A percentile compares a stretch with the other conserved stretches of the same genome.
These are phyloP conservation scores for Sporodiniella umbellata DNA, from an alignment of 371 early-diverging fungal genomes.

Conservation along the genomic window DNA sequence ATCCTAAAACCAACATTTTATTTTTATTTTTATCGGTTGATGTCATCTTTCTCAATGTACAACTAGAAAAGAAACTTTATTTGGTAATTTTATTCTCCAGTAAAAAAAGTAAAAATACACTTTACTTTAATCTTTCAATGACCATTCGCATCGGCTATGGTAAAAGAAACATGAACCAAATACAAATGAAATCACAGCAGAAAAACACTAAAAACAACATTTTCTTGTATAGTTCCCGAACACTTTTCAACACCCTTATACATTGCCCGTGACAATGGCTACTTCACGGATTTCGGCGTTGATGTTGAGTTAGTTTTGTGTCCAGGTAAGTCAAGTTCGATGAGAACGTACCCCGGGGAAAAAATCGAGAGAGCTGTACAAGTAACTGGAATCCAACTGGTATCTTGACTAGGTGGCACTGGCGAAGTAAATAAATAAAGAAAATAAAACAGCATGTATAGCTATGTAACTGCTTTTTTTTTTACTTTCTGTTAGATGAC, in stretches of 20 bases:
- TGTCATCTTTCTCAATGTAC: too few species aligned
- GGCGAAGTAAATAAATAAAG: slow-evolving; percentile 54
- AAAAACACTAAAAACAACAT: neutral
- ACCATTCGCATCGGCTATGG: slow-evolving; percentile 46
- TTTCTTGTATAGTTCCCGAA: slow-evolving; percentile 85
- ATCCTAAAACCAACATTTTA: too few species aligned
- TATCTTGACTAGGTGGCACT: slow-evolving; percentile 53
- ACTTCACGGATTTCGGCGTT: slow-evolving; percentile 51
- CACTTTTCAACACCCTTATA: slow-evolving; percentile 85
- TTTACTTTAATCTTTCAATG: too few species aligned
- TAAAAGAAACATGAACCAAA: slow-evolving; percentile 4
- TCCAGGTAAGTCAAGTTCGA: too few species aligned
- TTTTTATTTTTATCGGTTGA: too few species aligned
- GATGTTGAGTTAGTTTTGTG: slow-evolving; percentile 66
- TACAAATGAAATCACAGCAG: neutral
- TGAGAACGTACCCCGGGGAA: too few species aligned
- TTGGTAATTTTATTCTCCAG: too few species aligned
- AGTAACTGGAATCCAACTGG: too few species aligned
- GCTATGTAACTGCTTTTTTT: neutral
- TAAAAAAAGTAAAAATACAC: too few species aligned
- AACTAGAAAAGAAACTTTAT: too few species aligned
- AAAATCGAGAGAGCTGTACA: too few species aligned
- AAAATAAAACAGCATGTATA: neutral
- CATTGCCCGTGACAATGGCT: slow-evolving; percentile 61
- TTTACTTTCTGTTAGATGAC: slow-evolving; percentile 62